These are phyloP conservation scores for Anacardium occidentale DNA, from an alignment of 345 rosid genomes.

Conservation along the genomic window DNA sequence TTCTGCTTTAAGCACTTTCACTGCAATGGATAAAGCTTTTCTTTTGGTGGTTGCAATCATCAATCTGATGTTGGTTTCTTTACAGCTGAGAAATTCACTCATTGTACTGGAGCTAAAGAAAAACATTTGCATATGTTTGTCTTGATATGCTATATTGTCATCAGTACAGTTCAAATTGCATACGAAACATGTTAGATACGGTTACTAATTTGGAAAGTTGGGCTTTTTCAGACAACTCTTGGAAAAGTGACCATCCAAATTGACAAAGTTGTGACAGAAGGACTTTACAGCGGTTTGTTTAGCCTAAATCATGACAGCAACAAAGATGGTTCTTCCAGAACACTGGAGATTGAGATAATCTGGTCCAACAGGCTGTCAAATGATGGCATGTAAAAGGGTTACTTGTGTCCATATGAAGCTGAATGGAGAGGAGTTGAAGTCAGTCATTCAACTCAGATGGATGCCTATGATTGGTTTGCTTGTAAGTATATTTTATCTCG, in stretches of 20 bases:
- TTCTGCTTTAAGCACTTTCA: not conserved
- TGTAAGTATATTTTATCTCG: slow-evolving; percentile 25
- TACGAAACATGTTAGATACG: slow-evolving; percentile 3
- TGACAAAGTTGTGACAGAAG: slow-evolving; percentile 82
- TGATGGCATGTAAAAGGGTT: slow-evolving; percentile 25
- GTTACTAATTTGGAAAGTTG: slow-evolving; percentile 15
- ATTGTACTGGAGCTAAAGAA: not conserved
- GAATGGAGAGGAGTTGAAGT: not conserved
- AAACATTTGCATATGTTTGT: not conserved
- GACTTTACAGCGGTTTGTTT: slow-evolving; percentile 66
- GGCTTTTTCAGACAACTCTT: slow-evolving; percentile 57
- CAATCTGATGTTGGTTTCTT: not conserved
- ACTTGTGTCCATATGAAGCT: slow-evolving; percentile 7
- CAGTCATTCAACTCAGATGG: not conserved
- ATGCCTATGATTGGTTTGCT: slow-evolving; percentile 24
- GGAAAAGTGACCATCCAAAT: slow-evolving; percentile 87
- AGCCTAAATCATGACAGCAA: slow-evolving; percentile 62
- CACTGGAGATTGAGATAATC: slow-evolving; percentile 72
- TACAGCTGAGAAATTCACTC: not conserved
- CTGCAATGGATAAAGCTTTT: not conserved
- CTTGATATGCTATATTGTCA: not conserved
- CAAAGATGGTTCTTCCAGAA: slow-evolving; percentile 65
- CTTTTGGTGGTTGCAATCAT: not conserved
- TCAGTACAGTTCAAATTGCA: not conserved
- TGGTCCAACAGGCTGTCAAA: slow-evolving; percentile 58